Evolutionary conservation across 352 stramenopile species (phyloP).

Genomic region (Globisporangium cederbergense): DNA sequence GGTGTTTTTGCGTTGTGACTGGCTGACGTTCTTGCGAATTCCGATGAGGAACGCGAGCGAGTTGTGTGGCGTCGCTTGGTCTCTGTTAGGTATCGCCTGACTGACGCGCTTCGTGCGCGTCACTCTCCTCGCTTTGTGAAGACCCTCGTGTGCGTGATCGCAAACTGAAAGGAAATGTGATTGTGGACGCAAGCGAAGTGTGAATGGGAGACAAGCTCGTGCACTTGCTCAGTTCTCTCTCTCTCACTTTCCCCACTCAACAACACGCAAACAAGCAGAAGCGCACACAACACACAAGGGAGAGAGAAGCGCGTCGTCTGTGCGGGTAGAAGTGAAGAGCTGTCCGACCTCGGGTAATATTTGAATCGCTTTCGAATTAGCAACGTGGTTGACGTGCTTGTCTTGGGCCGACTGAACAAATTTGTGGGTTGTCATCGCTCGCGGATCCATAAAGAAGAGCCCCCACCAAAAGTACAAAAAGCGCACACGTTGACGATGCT

Average conservation of each 20-base stretch:
- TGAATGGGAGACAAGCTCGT: background rate
- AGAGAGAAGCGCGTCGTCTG: background rate
- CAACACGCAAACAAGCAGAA: background rate
- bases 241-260: too few species aligned
- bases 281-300: slow-evolving; percentile 7
- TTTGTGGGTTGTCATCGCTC: slow-evolving; percentile 5
- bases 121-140: background rate
- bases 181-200: background rate
- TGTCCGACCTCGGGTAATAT: slow-evolving; percentile 5
- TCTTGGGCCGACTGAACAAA: background rate
- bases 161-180: background rate
- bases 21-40: slow-evolving; percentile 3
- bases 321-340: background rate
- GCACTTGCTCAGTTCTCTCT: background rate
- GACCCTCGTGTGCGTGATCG: background rate
- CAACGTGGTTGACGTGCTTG: too few species aligned
- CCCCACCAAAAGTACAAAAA: too few species aligned
- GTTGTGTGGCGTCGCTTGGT: background rate
- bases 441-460: background rate
- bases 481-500: background rate
- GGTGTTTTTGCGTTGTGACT: slow-evolving; percentile 1
- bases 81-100: background rate
- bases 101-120: background rate
- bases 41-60: slow-evolving; percentile 4
- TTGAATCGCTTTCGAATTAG: too few species aligned